Evolutionary conservation across 108 stramenopile genomes (phyloP), one percentile per base, ranked within the genome.

Genomic region (Aurantiochytrium sp.): DNA sequence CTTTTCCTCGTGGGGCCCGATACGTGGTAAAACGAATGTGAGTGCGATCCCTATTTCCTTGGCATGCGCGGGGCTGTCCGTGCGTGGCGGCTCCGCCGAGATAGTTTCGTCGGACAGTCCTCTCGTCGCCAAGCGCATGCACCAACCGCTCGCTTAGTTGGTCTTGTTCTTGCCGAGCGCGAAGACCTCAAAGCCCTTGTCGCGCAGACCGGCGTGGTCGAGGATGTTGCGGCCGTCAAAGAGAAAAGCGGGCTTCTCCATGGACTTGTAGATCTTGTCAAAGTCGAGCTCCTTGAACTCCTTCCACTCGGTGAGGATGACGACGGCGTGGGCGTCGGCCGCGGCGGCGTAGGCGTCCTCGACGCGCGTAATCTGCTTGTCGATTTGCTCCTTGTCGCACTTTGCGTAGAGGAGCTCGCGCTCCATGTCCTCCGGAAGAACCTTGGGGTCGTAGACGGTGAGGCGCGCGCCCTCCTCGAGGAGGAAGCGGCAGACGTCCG

Each of bases 221-320:
- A 98, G 85, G 86, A 98, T 91, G 89, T 98, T 97, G 27, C 98
- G 96, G 37, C 98, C 99, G 89, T 99, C 99, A 86, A 99, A 99
- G 65, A 98, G 81, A 90, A 99, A 98, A 12, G 98, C 99, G 5
- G 99, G 99, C 92, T 99, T 99, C 85, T 95, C 92, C 98, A 99
- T 99, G 86, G 88, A 85, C 36, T 95, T 92, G 89, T 95, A 98
- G 88, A 98, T 97, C 69, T 91, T 91, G 86, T 97, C 86, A 90
- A 92, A 96, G 50, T 1, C 50, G 88, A 96, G 93, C 3, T 94
- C 92, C 95, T 98, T 98, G 95, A 99, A 99, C 90, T 97, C 97
- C 65, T 98, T 97, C 99, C 99, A 99, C 94, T 99, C 99, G 1
- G 99, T 99, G 92, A 98, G 90, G 86, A 98, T 92, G 48, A 96